Evolutionary conservation across 352 stramenopile species (phyloP).

Genomic region (Phytophthora idaei): DNA sequence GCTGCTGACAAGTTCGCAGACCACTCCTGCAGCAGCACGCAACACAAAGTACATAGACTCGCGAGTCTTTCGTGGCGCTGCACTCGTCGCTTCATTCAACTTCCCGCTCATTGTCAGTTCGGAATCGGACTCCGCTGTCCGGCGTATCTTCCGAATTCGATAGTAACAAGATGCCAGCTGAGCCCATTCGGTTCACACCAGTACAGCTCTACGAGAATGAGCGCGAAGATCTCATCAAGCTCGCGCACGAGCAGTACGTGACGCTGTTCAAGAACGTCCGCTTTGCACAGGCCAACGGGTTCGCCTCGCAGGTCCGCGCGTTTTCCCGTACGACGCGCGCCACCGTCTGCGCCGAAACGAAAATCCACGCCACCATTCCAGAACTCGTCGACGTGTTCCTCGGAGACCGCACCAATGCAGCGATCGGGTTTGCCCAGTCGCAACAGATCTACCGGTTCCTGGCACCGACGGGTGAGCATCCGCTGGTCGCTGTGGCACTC

Average conservation of each 20-base stretch:
- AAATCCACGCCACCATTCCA: conserved; percentile 53
- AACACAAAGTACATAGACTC: conserved; percentile 26
- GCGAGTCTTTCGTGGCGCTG: conserved; percentile 12
- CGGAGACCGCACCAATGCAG: conserved; percentile 60
- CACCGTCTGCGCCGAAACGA: conserved; percentile 49
- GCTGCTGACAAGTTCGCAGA: conserved; percentile 1
- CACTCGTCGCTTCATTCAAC: conserved; percentile 5
- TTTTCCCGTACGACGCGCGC: conserved; percentile 59
- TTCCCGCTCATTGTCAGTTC: conserved; percentile 22
- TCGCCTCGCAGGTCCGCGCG: conserved; percentile 56
- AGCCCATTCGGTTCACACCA: conserved; percentile 44
- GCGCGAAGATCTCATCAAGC: conserved; percentile 40
- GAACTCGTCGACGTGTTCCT: conserved; percentile 70
- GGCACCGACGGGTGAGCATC: conserved; percentile 46
- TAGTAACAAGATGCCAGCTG: conserved; percentile 3
- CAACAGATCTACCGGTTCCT: conserved; percentile 64
- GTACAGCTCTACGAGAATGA: conserved; percentile 43
- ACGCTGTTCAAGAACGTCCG: conserved; percentile 52
- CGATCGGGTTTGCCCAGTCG: conserved; percentile 66
- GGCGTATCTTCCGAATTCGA: conserved; percentile 13
- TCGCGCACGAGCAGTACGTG: conserved; percentile 41
- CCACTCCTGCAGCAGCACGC: conserved; percentile 20
- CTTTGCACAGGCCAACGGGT: conserved; percentile 43
- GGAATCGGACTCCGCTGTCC: conserved; percentile 1
- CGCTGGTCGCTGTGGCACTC: conserved; percentile 74